phyloP scores from a whole-genome alignment of 2,329 filamentous ascomycete genomes.

The Penicillium sumatraense region DNA sequence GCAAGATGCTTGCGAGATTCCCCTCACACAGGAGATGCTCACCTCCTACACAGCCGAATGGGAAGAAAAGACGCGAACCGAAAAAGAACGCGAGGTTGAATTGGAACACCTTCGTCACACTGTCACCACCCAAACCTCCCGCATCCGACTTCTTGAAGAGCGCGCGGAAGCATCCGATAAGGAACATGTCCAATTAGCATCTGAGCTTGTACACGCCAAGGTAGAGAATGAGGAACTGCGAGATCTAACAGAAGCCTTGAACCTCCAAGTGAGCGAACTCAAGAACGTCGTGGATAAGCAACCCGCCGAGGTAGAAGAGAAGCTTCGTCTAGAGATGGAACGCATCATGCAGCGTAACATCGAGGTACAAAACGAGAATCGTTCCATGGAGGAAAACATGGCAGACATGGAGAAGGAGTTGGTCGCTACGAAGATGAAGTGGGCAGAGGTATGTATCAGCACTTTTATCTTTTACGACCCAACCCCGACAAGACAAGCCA shows the following conservation, averaged over 20 bases:
- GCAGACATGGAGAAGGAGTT: slow-evolving; percentile 89
- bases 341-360: slow-evolving; percentile 89
- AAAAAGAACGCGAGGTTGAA: slow-evolving; percentile 82
- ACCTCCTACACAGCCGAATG: slow-evolving; percentile 83
- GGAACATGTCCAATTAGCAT: slow-evolving; percentile 89
- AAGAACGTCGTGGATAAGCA: slow-evolving; percentile 87
- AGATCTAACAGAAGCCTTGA: slow-evolving; percentile 87
- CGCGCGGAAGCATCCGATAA: slow-evolving; percentile 84
- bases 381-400: slow-evolving; percentile 84
- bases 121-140: slow-evolving; percentile 70
- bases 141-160: slow-evolving; percentile 85
- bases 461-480: background rate
- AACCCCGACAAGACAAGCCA: background rate
- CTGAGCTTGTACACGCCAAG: slow-evolving; percentile 87
- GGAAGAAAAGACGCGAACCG: slow-evolving; percentile 84
- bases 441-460: slow-evolving; percentile 76
- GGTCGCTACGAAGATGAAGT: slow-evolving; percentile 91
- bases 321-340: slow-evolving; percentile 83
- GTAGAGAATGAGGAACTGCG: slow-evolving; percentile 89
- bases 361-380: slow-evolving; percentile 93
- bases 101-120: slow-evolving; percentile 72
- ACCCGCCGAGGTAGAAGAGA: slow-evolving; percentile 82
- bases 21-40: slow-evolving; percentile 81
- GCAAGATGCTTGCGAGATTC: slow-evolving; percentile 86
- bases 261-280: slow-evolving; percentile 82